Conservation (phyloP, 2,329 filamentous ascomycete species). For the Cladosporium sp. region DNA sequence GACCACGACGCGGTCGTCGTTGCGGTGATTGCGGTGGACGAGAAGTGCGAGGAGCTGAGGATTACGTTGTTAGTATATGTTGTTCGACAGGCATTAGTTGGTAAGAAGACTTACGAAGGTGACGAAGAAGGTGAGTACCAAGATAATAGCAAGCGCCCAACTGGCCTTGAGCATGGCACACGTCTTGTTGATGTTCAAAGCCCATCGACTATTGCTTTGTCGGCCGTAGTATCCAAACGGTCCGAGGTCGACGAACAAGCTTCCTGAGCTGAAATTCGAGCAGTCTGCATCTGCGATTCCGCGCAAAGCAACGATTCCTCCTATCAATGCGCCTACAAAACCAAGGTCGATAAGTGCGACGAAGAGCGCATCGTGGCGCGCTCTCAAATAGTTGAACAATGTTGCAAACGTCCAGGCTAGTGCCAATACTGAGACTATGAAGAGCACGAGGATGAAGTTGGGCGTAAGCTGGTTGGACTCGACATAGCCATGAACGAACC, state of each 20-base stretch:
- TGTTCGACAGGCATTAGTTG: neutral
- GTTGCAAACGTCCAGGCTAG: conserved; percentile 60
- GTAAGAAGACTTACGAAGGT: conserved; percentile 54
- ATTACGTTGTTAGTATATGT: neutral
- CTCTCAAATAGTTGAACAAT: conserved; percentile 55
- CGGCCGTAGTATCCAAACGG: conserved; percentile 18
- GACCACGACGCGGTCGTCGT: conserved; percentile 48
- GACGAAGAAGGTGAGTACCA: conserved; percentile 73
- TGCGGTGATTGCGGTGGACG: conserved; percentile 43
- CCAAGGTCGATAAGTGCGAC: conserved; percentile 66
- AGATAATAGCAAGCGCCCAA: conserved; percentile 89
- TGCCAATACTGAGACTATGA: conserved; percentile 60
- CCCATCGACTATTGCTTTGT: conserved; percentile 42
- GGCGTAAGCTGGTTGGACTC: conserved; percentile 56
- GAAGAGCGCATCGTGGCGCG: conserved; percentile 56
- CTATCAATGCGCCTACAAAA: conserved; percentile 90
- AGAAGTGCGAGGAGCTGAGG: conserved; percentile 58
- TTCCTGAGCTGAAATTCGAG: conserved; percentile 32
- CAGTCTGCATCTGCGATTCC: conserved; percentile 63
- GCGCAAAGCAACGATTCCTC: conserved; percentile 49
- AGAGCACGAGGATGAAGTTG: conserved; percentile 57
- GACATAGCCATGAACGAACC: conserved; percentile 59
- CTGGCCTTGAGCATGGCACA: conserved; percentile 90
- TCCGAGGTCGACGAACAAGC: conserved; percentile 44
- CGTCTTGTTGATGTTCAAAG: conserved; percentile 62